Conservation (phyloP, 2,329 filamentous ascomycete genomes). For the Dryadomyces sulphureus region DNA sequence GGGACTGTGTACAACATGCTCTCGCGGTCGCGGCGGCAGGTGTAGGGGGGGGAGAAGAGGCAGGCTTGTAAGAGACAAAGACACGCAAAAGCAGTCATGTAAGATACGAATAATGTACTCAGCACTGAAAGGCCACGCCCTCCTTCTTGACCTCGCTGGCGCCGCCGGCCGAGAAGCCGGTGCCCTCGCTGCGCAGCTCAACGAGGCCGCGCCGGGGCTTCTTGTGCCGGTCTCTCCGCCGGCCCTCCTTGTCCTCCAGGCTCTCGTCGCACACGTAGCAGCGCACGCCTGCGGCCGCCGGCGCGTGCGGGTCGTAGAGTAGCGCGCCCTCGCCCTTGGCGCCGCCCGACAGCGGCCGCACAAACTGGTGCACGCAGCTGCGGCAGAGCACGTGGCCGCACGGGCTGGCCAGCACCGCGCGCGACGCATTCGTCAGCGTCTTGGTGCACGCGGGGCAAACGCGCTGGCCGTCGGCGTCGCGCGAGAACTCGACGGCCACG, state of each 20-base stretch:
- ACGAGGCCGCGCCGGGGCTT: conserved; percentile 64
- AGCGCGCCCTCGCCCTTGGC: conserved; percentile 8
- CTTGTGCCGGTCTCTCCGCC: conserved; percentile 15
- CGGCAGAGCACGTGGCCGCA: conserved; percentile 89
- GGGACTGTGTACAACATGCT: conserved; percentile 10
- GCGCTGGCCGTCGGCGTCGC: conserved; percentile 16
- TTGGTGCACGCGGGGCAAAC: conserved; percentile 81
- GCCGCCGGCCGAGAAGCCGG: conserved; percentile 82
- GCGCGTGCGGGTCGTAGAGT: conserved; percentile 42
- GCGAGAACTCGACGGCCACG: conserved; percentile 59
- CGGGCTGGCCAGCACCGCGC: conserved; percentile 68
- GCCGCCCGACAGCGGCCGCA: conserved; percentile 38
- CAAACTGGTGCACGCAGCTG: conserved; percentile 71
- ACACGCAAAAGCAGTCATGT: too few species aligned
- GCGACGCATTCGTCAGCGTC: conserved; percentile 64
- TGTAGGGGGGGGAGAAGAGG: neutral
- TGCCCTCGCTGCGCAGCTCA: conserved; percentile 71
- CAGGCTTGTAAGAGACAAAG: neutral
- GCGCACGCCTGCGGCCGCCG: conserved; percentile 29
- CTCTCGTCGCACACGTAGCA: conserved; percentile 85
- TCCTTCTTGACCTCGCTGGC: conserved; percentile 65
- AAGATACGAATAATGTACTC: neutral
- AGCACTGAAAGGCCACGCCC: conserved; percentile 33
- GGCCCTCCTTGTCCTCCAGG: conserved; percentile 34
- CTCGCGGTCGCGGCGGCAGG: conserved; percentile 3